Base-by-base conservation (phyloP, 257 asterid species). In the Solanum boliviense region DNA sequence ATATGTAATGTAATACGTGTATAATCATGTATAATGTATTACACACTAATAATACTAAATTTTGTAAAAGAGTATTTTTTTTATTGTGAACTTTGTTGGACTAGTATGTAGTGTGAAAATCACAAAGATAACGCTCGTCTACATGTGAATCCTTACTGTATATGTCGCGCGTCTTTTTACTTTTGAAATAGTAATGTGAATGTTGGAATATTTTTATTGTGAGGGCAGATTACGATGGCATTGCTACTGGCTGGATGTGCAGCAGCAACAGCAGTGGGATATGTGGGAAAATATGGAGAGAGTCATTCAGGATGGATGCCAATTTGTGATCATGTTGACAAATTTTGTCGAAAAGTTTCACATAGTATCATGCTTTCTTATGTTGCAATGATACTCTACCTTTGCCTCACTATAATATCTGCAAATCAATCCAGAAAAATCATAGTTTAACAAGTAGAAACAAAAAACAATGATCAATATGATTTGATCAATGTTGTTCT, bases 221-320 rank as follows among this genome's bases (percentile, higher is more conserved):
- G 41, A 27, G 13, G 9, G 13, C 93, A 95, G 98, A 56, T 81
- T 11, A 84, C 91, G 89, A 89, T 89, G 25, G 31, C 88, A 10
- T 7, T 94, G 87, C 21, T 94, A 91, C 89, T 92, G 88, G 93
- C 93, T 1, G 96, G 93, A 7, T 93, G 95, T 88, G 93, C 96
- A 35, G 95, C 98, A 21, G 98, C 98, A 8, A 93, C 94, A 0
- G 92, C 98, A 10, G 38, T 93, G 0, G 98, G 96, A 2, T 91
- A 87, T 85, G 86, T 95, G 34, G 98, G 95, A 4, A 92, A 91
- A 60, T 88, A 93, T 58, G 98, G 98, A 11, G 88, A 94, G 73
- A 89, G 68, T 38, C 94, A 92, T 87, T 72, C 95, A 0, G 96
- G 96, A 4, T 95, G 98, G 98, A 20, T 84, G 90, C 86, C 92